A percentile compares a stretch with the other conserved stretches of the same genome.
Conservation (phyloP, 2,329 filamentous ascomycete species). For the Cyphellophora europaea region DNA sequence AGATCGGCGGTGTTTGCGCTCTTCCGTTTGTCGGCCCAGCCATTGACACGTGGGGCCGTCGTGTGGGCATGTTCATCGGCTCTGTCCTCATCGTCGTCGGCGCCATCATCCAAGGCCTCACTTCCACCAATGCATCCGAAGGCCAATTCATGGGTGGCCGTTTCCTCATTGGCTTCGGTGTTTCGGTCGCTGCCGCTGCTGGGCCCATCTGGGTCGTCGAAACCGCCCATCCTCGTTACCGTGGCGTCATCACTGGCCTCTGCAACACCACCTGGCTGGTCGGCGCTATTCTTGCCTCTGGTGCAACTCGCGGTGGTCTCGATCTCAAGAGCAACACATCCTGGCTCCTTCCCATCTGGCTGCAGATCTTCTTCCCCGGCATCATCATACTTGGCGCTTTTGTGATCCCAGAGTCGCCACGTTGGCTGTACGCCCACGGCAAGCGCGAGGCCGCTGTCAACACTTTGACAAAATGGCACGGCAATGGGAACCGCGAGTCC, state of each 20-base stretch:
- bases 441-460: slow-evolving; percentile 49
- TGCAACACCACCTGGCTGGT: slow-evolving; percentile 43
- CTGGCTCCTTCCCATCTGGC: slow-evolving; percentile 51
- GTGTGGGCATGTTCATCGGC: slow-evolving; percentile 45
- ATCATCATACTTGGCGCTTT: slow-evolving; percentile 42
- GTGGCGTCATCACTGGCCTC: slow-evolving; percentile 52
- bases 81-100: slow-evolving; percentile 43
- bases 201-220: slow-evolving; percentile 57
- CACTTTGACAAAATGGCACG: slow-evolving; percentile 51
- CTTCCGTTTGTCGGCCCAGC: slow-evolving; percentile 38
- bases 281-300: slow-evolving; percentile 45
- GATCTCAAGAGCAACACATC: slow-evolving; percentile 27
- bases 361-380: slow-evolving; percentile 37
- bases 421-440: slow-evolving; percentile 52
- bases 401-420: slow-evolving; percentile 52
- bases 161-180: slow-evolving; percentile 49
- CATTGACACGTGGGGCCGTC: slow-evolving; percentile 41
- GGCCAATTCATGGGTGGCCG: slow-evolving; percentile 48
- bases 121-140: slow-evolving; percentile 30
- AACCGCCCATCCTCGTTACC: slow-evolving; percentile 52
- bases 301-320: slow-evolving; percentile 41
- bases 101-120: slow-evolving; percentile 38
- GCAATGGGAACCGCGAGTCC: slow-evolving; percentile 32
- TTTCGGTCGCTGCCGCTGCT: slow-evolving; percentile 49
- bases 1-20: slow-evolving; percentile 36